Conservation (phyloP, 208 protist species). For the Leishmania braziliensis region DNA sequence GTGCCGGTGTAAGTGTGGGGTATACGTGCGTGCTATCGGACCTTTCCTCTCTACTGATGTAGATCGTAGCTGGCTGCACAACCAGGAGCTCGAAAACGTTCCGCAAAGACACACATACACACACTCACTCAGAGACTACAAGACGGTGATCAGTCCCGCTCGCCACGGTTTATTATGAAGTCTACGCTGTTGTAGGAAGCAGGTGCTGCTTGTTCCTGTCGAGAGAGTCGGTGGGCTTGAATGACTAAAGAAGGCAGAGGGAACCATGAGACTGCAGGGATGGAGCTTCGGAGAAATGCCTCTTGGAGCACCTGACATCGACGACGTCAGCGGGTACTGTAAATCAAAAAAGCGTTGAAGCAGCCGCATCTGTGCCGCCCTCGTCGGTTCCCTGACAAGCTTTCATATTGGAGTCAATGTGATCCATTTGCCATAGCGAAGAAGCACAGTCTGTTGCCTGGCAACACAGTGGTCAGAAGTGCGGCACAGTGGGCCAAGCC, state of each 20-base stretch:
- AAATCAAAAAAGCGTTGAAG: background rate
- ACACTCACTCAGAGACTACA: background rate
- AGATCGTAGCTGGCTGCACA: background rate
- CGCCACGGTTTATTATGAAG: background rate
- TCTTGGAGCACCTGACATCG: background rate
- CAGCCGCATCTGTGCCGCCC: background rate
- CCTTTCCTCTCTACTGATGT: background rate
- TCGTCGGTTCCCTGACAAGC: background rate
- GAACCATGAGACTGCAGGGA: background rate
- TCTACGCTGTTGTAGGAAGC: background rate
- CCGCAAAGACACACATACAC: background rate
- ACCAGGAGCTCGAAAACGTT: background rate
- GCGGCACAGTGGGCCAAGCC: background rate
- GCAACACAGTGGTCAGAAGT: background rate
- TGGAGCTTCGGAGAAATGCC: background rate
- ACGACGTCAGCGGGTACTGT: background rate
- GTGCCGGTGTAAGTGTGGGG: background rate
- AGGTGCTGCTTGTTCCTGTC: background rate
- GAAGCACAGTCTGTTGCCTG: background rate
- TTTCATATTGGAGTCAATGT: background rate
- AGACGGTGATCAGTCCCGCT: background rate
- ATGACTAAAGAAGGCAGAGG: background rate
- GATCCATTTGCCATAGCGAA: background rate
- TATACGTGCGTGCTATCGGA: background rate
- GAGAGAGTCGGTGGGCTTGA: background rate